Base-by-base conservation (phyloP, 2,329 filamentous ascomycete genomes). In the Colletotrichum abscissum region DNA sequence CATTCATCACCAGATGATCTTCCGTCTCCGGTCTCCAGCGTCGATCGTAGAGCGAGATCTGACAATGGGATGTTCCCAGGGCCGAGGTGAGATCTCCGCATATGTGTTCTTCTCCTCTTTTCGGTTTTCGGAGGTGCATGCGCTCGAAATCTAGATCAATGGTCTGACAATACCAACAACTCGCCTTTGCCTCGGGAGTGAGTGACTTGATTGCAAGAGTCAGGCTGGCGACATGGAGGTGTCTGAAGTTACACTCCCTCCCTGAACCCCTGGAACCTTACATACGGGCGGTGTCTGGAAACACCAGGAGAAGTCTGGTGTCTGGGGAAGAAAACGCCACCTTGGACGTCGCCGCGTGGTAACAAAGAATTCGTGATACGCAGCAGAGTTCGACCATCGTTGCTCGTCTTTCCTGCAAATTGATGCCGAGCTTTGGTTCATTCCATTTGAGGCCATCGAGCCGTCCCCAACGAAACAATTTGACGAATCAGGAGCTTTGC, bases 281-380 rank as follows among this genome's bases (percentile, higher is more conserved):
- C 42, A 24, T 16, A 46, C 59, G 64, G 64, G 58, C 55, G 42
- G 66, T 58, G 65, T 60, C 69, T 64, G 66, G 59, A n/a, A 56
- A 60, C 19, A 26, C 42, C 24, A 59, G 54, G 54, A 67, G 55
- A 30, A 26, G 52, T 19, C 28, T 67, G 63, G 54, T 26, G 56
- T 67, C 71, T 52, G 67, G 71, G 67, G 63, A 72, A 66, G 55
- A 38, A 60, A 62, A 71, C 67, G 71, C 60, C 71, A 71, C 67
- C 22, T 16, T 42, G n/a, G 35, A 65, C 33, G 60, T 60, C 30
- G 49, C 28, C 60, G 67, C 55, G 49, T 62, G 67, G 60, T 63
- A 71, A 73, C 55, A 73, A 66, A 64, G 46, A 62, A 66, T 35
- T 35, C 33, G 11, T 35, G 49, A 57, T 28, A 56, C 26, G 24